A percentile compares a stretch with the other conserved stretches of the same genome.
These are phyloP conservation scores for Cladosporium velox DNA, from an alignment of 2,329 filamentous ascomycete genomes.

Conservation along the genomic window DNA sequence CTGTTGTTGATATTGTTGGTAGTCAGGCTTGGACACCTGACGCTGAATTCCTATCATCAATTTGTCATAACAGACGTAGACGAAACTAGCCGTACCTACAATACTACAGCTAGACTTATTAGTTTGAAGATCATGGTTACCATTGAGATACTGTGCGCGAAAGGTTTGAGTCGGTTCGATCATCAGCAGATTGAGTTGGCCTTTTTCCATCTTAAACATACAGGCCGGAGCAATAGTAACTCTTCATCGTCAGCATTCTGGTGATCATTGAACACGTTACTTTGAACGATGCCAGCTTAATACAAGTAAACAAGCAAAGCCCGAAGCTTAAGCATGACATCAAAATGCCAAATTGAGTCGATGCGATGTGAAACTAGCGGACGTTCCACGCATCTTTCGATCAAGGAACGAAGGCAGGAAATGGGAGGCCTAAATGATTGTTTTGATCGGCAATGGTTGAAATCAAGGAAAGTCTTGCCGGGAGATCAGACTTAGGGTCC, in stretches of 20 bases:
- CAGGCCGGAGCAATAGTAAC: not conserved
- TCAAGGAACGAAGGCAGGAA: not conserved
- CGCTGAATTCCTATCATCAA: not conserved
- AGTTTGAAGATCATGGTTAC: not conserved
- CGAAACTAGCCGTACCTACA: not conserved
- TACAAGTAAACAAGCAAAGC: not conserved
- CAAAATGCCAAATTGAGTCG: not conserved
- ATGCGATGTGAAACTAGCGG: not conserved
- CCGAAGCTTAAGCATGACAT: not conserved
- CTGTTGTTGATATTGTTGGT: not conserved
- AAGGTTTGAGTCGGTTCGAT: not conserved
- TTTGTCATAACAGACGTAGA: not conserved
- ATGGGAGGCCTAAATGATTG: not conserved
- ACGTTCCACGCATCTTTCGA: not conserved
- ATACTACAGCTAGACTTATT: too few species aligned
- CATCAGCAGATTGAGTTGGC: not conserved
- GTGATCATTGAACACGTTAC: too few species aligned
- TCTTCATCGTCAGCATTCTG: too few species aligned
- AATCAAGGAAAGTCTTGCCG: not conserved
- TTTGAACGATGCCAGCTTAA: not conserved
- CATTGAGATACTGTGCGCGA: not conserved
- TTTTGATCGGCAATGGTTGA: not conserved
- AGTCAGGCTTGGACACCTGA: not conserved
- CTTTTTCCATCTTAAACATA: not conserved
- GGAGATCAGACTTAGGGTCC: not conserved